Evolutionary conservation across 169 alveolate species (phyloP).

Genomic region (Perkinsus olseni): DNA sequence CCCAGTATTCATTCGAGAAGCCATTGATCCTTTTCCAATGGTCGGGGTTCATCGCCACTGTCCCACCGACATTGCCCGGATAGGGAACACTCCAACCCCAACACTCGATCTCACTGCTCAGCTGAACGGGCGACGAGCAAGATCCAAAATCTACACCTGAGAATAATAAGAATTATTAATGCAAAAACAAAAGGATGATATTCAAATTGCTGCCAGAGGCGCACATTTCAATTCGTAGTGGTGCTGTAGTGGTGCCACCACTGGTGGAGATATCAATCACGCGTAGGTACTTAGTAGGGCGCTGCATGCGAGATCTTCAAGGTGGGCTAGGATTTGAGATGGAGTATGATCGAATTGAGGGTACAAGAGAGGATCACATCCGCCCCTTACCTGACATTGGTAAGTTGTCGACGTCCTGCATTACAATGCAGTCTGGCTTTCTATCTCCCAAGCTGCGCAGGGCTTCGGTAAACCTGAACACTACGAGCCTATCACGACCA

Average conservation of each 20-base stretch:
- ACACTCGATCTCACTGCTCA: conserved; percentile 6
- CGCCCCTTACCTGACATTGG: neutral
- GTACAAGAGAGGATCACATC: too few species aligned
- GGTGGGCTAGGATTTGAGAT: too few species aligned
- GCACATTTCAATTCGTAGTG: too few species aligned
- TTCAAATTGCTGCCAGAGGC: too few species aligned
- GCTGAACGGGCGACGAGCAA: neutral
- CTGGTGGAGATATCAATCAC: too few species aligned
- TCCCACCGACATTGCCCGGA: neutral
- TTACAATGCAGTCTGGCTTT: neutral
- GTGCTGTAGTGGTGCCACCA: too few species aligned
- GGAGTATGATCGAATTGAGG: too few species aligned
- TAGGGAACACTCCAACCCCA: conserved; percentile 7
- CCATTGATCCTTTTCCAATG: conserved; percentile 9
- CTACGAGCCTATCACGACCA: neutral
- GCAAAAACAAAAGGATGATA: too few species aligned
- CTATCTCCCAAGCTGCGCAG: neutral
- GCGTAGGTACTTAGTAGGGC: too few species aligned
- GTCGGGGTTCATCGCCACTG: neutral
- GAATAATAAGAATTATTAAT: too few species aligned
- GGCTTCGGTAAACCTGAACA: neutral
- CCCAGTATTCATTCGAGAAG: conserved; percentile 13
- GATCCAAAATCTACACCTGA: neutral
- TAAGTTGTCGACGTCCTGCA: conserved; percentile 9
- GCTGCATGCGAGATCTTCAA: too few species aligned